Conservation (phyloP, 2,329 filamentous ascomycete species). For the Leptosphaerulina australis region DNA sequence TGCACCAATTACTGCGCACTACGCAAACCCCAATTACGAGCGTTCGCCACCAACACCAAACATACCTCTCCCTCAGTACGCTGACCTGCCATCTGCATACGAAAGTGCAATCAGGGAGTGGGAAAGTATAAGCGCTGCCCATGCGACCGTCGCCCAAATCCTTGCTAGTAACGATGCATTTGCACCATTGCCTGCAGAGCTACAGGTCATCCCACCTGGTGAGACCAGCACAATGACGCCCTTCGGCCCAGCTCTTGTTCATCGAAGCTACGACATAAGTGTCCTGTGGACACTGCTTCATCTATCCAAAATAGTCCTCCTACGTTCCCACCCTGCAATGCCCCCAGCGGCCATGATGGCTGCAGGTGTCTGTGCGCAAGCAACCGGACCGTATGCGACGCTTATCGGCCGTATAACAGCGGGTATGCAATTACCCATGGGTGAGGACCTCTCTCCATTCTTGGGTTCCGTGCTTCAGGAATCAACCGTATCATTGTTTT, state of each 20-base stretch:
- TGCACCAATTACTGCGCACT: slow-evolving; percentile 53
- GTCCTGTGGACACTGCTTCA: slow-evolving; percentile 88
- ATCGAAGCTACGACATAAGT: slow-evolving; percentile 84
- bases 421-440: slow-evolving; percentile 60
- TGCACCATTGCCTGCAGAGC: slow-evolving; percentile 73
- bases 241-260: slow-evolving; percentile 81
- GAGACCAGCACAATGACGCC: slow-evolving; percentile 61
- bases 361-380: slow-evolving; percentile 74
- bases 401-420: slow-evolving; percentile 81
- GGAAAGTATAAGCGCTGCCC: slow-evolving; percentile 73
- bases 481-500: slow-evolving; percentile 80
- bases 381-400: slow-evolving; percentile 73
- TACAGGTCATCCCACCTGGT: slow-evolving; percentile 60
- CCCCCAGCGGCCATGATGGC: slow-evolving; percentile 89
- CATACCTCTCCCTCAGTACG: slow-evolving; percentile 25
- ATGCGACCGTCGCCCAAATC: slow-evolving; percentile 65
- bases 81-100: slow-evolving; percentile 68
- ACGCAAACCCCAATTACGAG: slow-evolving; percentile 39
- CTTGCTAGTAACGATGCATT: slow-evolving; percentile 74
- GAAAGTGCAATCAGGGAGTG: slow-evolving; percentile 78
- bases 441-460: slow-evolving; percentile 68
- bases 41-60: slow-evolving; percentile 25
- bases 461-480: slow-evolving; percentile 84
- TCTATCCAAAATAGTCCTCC: slow-evolving; percentile 80
- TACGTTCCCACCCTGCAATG: slow-evolving; percentile 86